These are phyloP conservation scores for Nicotiana noctiflora DNA, from an alignment of 257 asterid genomes.

Conservation along the genomic window DNA sequence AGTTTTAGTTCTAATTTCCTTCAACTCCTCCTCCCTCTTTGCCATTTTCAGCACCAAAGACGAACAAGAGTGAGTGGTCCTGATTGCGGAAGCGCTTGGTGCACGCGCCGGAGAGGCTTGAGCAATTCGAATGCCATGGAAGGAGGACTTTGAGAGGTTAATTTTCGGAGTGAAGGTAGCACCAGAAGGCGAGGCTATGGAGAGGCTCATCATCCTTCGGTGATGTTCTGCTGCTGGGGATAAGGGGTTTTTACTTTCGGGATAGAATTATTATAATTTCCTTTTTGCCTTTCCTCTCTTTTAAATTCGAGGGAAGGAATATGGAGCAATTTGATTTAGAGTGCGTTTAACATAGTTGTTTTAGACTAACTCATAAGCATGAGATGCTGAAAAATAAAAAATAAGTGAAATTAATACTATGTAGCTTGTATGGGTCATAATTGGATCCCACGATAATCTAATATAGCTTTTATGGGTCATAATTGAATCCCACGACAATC, in stretches of 20 bases:
- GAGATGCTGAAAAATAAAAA: too few species aligned
- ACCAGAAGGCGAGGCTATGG: slow-evolving; percentile 44
- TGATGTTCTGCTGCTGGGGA: neutral
- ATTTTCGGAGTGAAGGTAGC: slow-evolving; percentile 33
- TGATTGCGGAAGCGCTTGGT: slow-evolving; percentile 6
- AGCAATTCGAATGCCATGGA: slow-evolving; percentile 55
- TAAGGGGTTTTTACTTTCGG: neutral
- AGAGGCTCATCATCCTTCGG: slow-evolving; percentile 55
- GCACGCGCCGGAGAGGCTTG: slow-evolving; percentile 33
- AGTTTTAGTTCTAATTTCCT: slow-evolving; percentile 64
- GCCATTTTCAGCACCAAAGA: slow-evolving; percentile 71
- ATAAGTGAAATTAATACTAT: too few species aligned
- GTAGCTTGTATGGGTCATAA: too few species aligned
- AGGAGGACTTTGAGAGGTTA: slow-evolving; percentile 35
- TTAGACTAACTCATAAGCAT: too few species aligned
- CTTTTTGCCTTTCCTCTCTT: too few species aligned
- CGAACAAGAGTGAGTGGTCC: slow-evolving; percentile 12
- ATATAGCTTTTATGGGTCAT: too few species aligned
- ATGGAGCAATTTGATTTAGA: too few species aligned
- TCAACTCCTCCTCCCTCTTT: slow-evolving; percentile 69
- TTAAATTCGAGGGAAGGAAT: too few species aligned
- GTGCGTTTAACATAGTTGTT: too few species aligned
- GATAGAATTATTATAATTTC: neutral
- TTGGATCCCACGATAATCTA: too few species aligned
- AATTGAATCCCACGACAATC: too few species aligned